Percentiles rank a stretch among this genome's conserved stretches.
Evolutionary conservation across 495 filamentous ascomycete genomes (phyloP).

Genomic region (Trichocladium uniseriatum): DNA sequence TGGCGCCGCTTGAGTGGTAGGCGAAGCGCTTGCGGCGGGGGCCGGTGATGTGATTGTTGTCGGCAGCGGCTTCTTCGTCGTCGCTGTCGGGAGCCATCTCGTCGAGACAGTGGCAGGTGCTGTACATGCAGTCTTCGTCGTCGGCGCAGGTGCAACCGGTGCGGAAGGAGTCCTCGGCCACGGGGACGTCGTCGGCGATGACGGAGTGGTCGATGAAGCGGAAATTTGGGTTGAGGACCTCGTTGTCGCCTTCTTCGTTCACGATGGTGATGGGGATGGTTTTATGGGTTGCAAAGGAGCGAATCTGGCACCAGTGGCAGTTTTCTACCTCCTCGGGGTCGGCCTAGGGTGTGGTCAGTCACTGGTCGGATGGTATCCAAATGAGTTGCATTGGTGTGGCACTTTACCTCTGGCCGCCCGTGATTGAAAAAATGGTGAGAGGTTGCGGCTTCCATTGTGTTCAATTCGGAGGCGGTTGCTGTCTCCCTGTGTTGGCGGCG

Average conservation of each 20-base stretch:
- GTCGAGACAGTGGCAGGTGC: conserved; percentile 43
- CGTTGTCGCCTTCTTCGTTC: conserved; percentile 33
- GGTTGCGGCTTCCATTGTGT: conserved; percentile 31
- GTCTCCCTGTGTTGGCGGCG: no score
- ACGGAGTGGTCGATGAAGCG: conserved; percentile 43
- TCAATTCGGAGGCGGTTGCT: background rate
- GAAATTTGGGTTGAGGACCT: conserved; percentile 40
- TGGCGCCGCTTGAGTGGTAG: conserved; percentile 35
- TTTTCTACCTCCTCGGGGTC: conserved; percentile 22
- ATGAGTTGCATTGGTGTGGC: background rate
- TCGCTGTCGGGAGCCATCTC: conserved; percentile 37
- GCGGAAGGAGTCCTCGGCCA: conserved; percentile 40
- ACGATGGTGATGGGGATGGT: conserved; percentile 38
- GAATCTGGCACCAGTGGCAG: conserved; percentile 47
- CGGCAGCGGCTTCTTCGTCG: no score
- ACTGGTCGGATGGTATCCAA: background rate
- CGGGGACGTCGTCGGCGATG: conserved; percentile 35
- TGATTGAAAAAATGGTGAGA: conserved; percentile 36
- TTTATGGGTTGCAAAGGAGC: conserved; percentile 32
- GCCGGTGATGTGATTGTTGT: no score
- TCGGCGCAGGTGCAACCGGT: conserved; percentile 46
- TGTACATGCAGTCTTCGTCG: conserved; percentile 39
- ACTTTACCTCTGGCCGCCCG: conserved; percentile 26
- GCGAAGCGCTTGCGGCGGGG: conserved; percentile 29
- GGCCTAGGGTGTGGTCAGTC: conserved; percentile 4